Conservation (phyloP, 106 monocot species). For the Cymbidium sinense region DNA sequence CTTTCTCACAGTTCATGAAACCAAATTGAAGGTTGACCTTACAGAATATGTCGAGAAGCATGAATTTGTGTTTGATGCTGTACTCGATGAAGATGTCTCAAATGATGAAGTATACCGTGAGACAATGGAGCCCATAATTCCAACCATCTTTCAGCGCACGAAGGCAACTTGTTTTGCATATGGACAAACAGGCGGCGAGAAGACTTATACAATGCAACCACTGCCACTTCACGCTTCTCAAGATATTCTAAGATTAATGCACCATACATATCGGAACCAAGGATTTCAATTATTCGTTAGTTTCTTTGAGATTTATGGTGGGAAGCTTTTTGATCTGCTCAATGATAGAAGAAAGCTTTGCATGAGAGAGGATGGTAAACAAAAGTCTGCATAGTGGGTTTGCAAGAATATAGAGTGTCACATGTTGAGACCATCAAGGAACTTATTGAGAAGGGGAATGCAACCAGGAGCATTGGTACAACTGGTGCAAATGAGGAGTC, state of each 20-base stretch:
- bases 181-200: conserved; percentile 99
- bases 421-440: conserved; percentile 88
- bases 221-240: too few species aligned
- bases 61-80: conserved; percentile 63
- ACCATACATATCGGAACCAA: conserved; percentile 67
- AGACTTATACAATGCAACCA: too few species aligned
- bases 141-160: conserved; percentile 63
- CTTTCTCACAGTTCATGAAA: conserved; percentile 81
- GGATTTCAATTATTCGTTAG: conserved; percentile 87
- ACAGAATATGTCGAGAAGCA: conserved; percentile 98
- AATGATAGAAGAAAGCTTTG: conserved; percentile 85
- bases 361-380: conserved; percentile 94
- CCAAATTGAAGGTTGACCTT: conserved; percentile 92
- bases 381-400: conserved; percentile 97
- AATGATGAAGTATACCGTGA: conserved; percentile 46
- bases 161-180: conserved; percentile 94
- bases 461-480: conserved; percentile 84
- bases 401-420: conserved; percentile 93
- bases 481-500: conserved; percentile 94
- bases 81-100: conserved; percentile 23
- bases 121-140: conserved; percentile 80
- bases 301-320: conserved; percentile 97
- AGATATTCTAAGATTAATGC: conserved; percentile 64
- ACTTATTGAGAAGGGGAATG: conserved; percentile 94
- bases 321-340: too few species aligned